A percentile compares a stretch with the other conserved stretches of the same genome.
Conservation (phyloP, 2,329 filamentous ascomycete genomes). For the Diaporthe vaccinii region DNA sequence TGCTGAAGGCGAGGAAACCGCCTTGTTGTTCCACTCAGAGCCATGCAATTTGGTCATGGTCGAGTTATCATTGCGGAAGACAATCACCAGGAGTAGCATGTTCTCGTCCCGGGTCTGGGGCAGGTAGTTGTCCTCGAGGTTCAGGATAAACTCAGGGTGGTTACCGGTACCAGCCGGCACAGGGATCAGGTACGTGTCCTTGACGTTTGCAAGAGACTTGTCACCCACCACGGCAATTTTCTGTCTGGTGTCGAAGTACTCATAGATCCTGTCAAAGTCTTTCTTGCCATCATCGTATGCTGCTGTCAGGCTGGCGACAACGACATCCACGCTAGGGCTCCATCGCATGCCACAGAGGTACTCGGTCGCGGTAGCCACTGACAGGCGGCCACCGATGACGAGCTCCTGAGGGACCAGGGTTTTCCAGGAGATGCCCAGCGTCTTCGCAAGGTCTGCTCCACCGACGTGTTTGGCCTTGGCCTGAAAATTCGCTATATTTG, state of each 20-base stretch:
- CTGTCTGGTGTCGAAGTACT: slow-evolving; percentile 86
- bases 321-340: slow-evolving; percentile 84
- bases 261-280: slow-evolving; percentile 82
- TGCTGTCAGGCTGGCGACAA: slow-evolving; percentile 80
- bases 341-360: slow-evolving; percentile 91
- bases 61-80: slow-evolving; percentile 76
- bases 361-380: slow-evolving; percentile 85
- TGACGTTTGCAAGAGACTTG: slow-evolving; percentile 79
- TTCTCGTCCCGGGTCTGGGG: slow-evolving; percentile 79
- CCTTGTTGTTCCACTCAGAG: slow-evolving; percentile 45
- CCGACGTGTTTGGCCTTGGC: slow-evolving; percentile 87
- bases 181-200: slow-evolving; percentile 92
- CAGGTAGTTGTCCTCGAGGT: slow-evolving; percentile 87
- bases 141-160: slow-evolving; percentile 88
- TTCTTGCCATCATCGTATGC: slow-evolving; percentile 71
- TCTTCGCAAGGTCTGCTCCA: slow-evolving; percentile 81
- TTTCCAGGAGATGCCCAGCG: slow-evolving; percentile 71
- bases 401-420: slow-evolving; percentile 80
- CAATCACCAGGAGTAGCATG: slow-evolving; percentile 86
- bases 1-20: slow-evolving; percentile 48
- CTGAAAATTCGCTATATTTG: slow-evolving; percentile 79
- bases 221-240: slow-evolving; percentile 91
- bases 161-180: slow-evolving; percentile 78
- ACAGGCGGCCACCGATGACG: slow-evolving; percentile 83
- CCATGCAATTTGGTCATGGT: slow-evolving; percentile 54